Evolutionary conservation across 2,329 filamentous ascomycete species (phyloP), one percentile per base, ranked within the genome.

Genomic region (Trichoderma polysporum): DNA sequence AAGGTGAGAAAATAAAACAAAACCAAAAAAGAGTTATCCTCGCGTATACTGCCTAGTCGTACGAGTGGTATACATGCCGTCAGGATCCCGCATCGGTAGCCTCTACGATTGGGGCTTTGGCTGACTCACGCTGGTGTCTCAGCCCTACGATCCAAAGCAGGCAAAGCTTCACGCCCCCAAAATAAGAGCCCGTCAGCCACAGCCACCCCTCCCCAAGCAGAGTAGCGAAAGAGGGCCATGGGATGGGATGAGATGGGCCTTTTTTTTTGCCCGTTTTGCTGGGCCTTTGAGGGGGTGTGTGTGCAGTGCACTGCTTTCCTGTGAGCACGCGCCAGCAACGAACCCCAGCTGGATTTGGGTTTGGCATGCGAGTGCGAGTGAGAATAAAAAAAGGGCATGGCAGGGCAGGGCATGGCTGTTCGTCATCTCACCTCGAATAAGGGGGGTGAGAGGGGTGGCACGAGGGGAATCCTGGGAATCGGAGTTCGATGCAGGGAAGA

Each of bases 141-240:
- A 65, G 62, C 62, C 62, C 62, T 65, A 65, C 52, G 52, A 27
- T 50, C 31, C 62, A 49, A 65, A 65, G 27, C 47, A 15, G 27
- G 53, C 27, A 56, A 58, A 57, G 53, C 22, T 45, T 31, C 31
- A 57, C 52, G 52, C 52, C 62, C 62, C 62, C 62, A 57, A 63
- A 39, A 31, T 25, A 53, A 29, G 12, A 37, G 15, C 25, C 50
- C 60, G 60, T 54, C 60, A 63, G 60, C 60, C 60, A 63, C n/a
- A 39, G 54, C 58, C 60, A 29, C 60, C 49, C 60, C 25, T 29
- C 27, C 33, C 60, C 25, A 33, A 25, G 49, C 10, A 22, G 35
- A 29, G 27, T 41, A 53, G 29, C 53, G 15, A 27, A 27, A 58
- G 19, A 56, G 12, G 25, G 33, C n/a, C n/a, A n/a, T 7, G 29